Percentiles rank a stretch among this genome's conserved stretches.
Evolutionary conservation across 2,329 filamentous ascomycete genomes (phyloP).

Genomic region (Fusarium protoensiforme): DNA sequence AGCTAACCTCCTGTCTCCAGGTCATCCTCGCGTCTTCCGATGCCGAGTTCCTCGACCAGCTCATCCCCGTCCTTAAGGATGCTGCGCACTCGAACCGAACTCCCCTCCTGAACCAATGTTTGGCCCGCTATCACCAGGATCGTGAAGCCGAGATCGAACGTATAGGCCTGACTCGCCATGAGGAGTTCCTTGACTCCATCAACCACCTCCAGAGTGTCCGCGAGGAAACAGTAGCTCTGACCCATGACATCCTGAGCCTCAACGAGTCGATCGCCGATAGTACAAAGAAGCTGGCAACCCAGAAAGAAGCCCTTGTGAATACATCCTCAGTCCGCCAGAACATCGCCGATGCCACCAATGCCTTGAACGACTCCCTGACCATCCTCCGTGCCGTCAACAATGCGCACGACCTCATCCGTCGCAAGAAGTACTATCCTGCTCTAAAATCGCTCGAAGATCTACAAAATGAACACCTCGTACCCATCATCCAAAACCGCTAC

Average conservation of each 20-base stretch:
- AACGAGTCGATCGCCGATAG: conserved; percentile 96
- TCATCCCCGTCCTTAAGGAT: conserved; percentile 95
- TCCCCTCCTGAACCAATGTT: conserved; percentile 78
- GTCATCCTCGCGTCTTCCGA: conserved; percentile 94
- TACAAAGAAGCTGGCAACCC: conserved; percentile 91
- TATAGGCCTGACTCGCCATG: conserved; percentile 95
- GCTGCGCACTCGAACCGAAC: conserved; percentile 81
- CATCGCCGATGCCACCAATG: conserved; percentile 90
- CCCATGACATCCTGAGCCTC: conserved; percentile 88
- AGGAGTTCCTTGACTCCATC: conserved; percentile 94
- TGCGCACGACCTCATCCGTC: conserved; percentile 88
- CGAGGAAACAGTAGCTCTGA: conserved; percentile 88
- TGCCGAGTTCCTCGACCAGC: conserved; percentile 92
- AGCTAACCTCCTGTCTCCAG: conserved; percentile 56
- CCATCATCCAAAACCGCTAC: conserved; percentile 80
- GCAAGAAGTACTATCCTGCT: conserved; percentile 96
- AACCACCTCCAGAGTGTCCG: conserved; percentile 93
- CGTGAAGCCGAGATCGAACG: conserved; percentile 92
- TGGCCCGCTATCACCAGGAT: conserved; percentile 79
- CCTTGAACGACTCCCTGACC: conserved; percentile 89
- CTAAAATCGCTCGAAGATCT: conserved; percentile 94
- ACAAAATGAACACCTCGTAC: conserved; percentile 90
- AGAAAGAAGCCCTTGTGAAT: conserved; percentile 94
- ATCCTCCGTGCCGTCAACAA: conserved; percentile 94
- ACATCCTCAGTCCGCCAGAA: conserved; percentile 93